Evolutionary conservation across 768 basidiomycete genomes (phyloP), one percentile per base, ranked within the genome.

Genomic region (Hortiboletus campestris): DNA sequence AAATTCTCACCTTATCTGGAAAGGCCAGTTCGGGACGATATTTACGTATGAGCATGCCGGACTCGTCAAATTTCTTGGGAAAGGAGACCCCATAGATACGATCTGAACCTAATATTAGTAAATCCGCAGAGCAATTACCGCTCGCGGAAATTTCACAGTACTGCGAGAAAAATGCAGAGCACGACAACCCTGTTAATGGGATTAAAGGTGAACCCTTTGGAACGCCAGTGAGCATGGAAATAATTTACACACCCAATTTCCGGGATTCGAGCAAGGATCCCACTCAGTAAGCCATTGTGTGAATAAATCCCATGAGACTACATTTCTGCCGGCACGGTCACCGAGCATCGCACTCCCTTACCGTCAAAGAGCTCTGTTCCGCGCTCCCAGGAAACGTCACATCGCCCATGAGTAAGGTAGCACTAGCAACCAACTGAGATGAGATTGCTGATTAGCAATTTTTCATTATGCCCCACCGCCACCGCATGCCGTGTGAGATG

Each of bases 381-480:
- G 58, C 46, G 51, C 56, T 61, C 67, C 64, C 56, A 70, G 55
- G 56, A 56, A 51, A 61, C 45, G 63, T 71, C 59, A 61, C 64
- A 64, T 58, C 64, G 64, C 49, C 68, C 62, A 58, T 60, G 62
- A 52, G 50, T 49, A 29, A 61, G 68, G 63, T 58, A 60, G 61
- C 54, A 64, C 55, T 63, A 60, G 47, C 28, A 53, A 58, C 57
- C 59, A 65, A 63, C 66, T 68, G 68, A 68, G 64, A 60, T 63
- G 67, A 55, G 62, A 66, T 58, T 10, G 49, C 43, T 42, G 55
- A 67, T 59, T 56, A 58, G 63, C 56, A 58, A 59, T 54, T 65
- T 4, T 67, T 63, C 68, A 65, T 66, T 68, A 60, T 59, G 29
- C 14, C 19, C 46, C 63, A 70, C 64, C 41, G 71, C 70, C 67